Evolutionary conservation across 2,329 filamentous ascomycete genomes (phyloP).

Genomic region (Pestalotiopsis sp.): DNA sequence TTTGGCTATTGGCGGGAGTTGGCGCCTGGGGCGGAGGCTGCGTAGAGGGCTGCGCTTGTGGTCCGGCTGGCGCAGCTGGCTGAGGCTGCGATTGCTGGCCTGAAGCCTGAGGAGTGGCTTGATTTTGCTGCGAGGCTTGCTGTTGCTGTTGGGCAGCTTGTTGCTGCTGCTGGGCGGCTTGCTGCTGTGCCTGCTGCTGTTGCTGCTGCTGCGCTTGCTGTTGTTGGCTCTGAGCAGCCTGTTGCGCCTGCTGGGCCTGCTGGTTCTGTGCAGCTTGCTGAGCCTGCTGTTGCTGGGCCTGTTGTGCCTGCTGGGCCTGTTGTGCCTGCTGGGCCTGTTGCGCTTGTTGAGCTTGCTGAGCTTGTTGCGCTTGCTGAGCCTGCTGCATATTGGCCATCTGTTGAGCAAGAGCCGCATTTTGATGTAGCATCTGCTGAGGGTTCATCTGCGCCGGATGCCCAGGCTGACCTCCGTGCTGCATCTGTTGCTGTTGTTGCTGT

Average conservation of each 20-base stretch:
- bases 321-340: constrained; percentile 36
- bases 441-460: constrained; percentile 37
- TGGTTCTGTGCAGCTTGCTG: constrained; percentile 11
- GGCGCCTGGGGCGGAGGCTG: constrained; percentile 29
- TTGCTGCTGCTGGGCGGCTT: constrained; percentile 22
- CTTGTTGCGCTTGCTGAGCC: constrained; percentile 35
- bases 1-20: constrained; percentile 24
- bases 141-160: constrained; percentile 17
- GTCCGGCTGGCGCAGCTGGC: constrained; percentile 23
- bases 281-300: constrained; percentile 16
- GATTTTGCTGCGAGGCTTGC: constrained; percentile 23
- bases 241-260: constrained; percentile 8
- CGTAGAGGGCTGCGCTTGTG: constrained; percentile 31
- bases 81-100: constrained; percentile 23
- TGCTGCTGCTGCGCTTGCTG: constrained; percentile 22
- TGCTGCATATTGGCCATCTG: constrained; percentile 27
- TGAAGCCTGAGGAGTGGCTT: constrained; percentile 14
- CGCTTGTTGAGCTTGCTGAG: constrained; percentile 40
- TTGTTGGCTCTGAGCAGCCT: constrained; percentile 31
- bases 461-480: constrained; percentile 37
- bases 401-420: constrained; percentile 23
- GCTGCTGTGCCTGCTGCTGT: constrained; percentile 19
- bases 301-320: constrained; percentile 29
- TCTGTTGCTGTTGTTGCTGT: constrained; percentile 38
- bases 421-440: constrained; percentile 40